A percentile compares a stretch with the other conserved stretches of the same genome.
Evolutionary conservation across 2,329 filamentous ascomycete species (phyloP).

Genomic region (Aspergillus hortae): DNA sequence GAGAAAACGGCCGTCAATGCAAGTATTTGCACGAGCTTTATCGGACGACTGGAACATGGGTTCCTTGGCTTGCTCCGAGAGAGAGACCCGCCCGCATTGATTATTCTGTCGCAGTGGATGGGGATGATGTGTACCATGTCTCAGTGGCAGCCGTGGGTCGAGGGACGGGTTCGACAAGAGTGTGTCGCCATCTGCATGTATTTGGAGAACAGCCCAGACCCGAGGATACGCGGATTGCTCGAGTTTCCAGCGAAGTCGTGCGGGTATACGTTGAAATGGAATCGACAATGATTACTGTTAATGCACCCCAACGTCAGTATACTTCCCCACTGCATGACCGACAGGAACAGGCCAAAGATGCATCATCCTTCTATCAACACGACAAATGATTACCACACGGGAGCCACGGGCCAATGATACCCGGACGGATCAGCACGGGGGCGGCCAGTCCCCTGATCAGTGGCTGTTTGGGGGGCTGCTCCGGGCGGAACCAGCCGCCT

Average conservation of each 20-base stretch:
- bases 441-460: background rate
- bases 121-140: constrained; percentile 27
- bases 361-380: no score
- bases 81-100: constrained; percentile 24
- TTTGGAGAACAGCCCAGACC: constrained; percentile 21
- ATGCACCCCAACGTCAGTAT: no score
- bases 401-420: background rate
- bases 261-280: constrained; percentile 16
- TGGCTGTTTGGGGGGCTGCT: background rate
- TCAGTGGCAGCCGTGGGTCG: constrained; percentile 28
- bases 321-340: background rate
- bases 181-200: constrained; percentile 31
- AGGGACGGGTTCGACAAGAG: constrained; percentile 23
- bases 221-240: constrained; percentile 18
- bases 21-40: constrained; percentile 20
- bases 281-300: no score
- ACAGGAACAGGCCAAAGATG: no score
- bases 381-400: background rate
- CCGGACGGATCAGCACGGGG: background rate
- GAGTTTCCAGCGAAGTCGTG: constrained; percentile 22
- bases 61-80: constrained; percentile 21
- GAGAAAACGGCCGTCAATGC: constrained; percentile 18
- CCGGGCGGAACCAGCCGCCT: background rate
- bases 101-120: constrained; percentile 30
- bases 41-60: constrained; percentile 23